phyloP scores from a whole-genome alignment of 371 early-diverging fungal genomes.

The Mortierella sp. region DNA sequence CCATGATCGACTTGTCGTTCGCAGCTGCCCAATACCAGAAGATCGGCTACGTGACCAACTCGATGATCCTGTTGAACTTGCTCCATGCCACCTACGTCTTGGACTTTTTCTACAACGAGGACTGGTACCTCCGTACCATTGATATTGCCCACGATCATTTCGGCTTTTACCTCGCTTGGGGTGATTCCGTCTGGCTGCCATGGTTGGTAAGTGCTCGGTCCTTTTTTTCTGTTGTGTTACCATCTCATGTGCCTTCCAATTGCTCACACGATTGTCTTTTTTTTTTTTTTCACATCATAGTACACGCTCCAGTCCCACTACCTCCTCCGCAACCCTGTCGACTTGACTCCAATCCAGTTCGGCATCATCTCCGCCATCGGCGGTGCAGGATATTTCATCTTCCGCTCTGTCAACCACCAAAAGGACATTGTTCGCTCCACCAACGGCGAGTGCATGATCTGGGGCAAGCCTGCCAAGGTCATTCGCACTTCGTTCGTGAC shows the following conservation, averaged over 20 bases:
- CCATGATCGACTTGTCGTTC: conserved; percentile 77
- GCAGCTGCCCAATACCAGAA: conserved; percentile 76
- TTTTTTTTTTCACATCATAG: conserved; percentile 21
- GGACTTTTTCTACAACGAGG: conserved; percentile 85
- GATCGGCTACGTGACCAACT: conserved; percentile 80
- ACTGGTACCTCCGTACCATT: conserved; percentile 87
- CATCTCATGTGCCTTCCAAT: neutral
- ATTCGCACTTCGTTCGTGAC: conserved; percentile 77
- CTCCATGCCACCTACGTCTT: conserved; percentile 79
- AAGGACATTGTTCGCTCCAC: conserved; percentile 77
- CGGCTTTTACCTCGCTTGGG: conserved; percentile 83
- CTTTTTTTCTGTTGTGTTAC: neutral
- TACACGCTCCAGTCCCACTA: conserved; percentile 87
- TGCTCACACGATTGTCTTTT: neutral
- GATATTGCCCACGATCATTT: conserved; percentile 85
- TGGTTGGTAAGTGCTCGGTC: conserved; percentile 60
- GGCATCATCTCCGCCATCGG: conserved; percentile 61
- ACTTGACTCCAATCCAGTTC: conserved; percentile 64
- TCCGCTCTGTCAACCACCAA: conserved; percentile 84
- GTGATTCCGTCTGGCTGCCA: conserved; percentile 84
- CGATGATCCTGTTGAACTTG: conserved; percentile 77
- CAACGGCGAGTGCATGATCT: conserved; percentile 78
- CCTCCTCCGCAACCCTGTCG: conserved; percentile 74
- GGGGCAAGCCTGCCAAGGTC: conserved; percentile 79
- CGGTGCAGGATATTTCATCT: conserved; percentile 77